Evolutionary conservation across 2,329 filamentous ascomycete species (phyloP), one percentile per base, ranked within the genome.

Genomic region (Xylaria polymorpha): DNA sequence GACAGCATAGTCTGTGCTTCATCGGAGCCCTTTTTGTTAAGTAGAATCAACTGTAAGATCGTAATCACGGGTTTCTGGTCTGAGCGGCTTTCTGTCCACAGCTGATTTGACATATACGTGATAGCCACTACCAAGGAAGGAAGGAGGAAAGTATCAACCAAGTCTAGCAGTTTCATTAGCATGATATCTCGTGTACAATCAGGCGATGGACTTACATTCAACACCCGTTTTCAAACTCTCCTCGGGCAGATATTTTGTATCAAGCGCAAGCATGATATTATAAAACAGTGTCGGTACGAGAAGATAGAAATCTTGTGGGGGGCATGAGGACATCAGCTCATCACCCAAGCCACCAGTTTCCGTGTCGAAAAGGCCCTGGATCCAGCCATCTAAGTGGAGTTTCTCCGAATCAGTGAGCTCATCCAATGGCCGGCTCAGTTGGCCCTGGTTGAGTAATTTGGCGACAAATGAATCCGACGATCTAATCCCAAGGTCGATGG

Each of bases 221-320:
- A 96, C 82, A 1, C 93, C 93, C 14, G 88, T 87, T 77, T 91
- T 93, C 0, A 96, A 84, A 43, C 85, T 88, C 46, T 94, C 91
- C 53, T 93, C 87, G 0, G 86, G 86, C 4, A 97, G 80, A 48
- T 88, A 84, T 6, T 89, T 89, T 1, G 85, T 85, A n/a, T 87
- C 87, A 72, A 89, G 90, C 0, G 92, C 93, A 43, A 91, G 82
- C 0, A 94, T 87, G 50, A 91, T 93, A 73, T 94, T 91, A 72
- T 91, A 87, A 77, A 95, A 94, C 0, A 96, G 81, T 0, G 92
- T 91, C 1, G 93, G 91, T 15, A 94, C 89, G 4, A 96, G 84
- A 20, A 92, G 82, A 74, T 95, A 95, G 77, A 96, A 96, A 46
- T 94, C 90, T 76, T 94, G 92, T 0, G 93, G 93, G 1, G 91